Evolutionary conservation across 345 rosid species (phyloP), one percentile per base, ranked within the genome.

Genomic region (Eutrema yunnanense): DNA sequence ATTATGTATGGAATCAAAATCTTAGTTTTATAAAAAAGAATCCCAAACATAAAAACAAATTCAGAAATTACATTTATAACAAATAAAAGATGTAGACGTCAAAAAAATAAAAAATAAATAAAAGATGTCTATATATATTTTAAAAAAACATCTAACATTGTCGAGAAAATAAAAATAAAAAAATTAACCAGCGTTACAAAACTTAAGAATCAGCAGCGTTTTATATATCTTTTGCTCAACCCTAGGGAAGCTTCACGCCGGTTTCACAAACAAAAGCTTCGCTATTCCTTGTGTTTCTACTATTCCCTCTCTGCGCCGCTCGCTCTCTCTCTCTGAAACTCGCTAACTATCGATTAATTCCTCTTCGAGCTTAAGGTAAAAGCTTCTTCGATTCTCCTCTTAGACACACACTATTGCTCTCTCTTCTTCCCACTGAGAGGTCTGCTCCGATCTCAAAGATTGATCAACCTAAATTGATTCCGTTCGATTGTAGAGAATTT

Each of bases 201-300:
- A 26, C 9, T 9, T 9, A 0, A 19, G 30, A 61, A 42, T 43
- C 26, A 13, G 63, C 11, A 10, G 41, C 43, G 62, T 37, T 37
- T 32, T 3, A 13, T 32, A 3, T 14, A 8, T 16, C 2, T 6
- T 26, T 59, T 37, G 46, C 47, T n/a, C 43, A 65, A 73, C 76
- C 76, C 71, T 73, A 73, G 43, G 11, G 43, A 73, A 46, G 30
- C 48, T 52, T 52, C 30, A 62, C 76, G 76, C 48, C 62, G 56
- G 63, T 43, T 72, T 71, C 11, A 5, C 65, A 44, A 48, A 48
- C 5, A 16, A 11, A 36, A 69, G 48, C 66, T 59, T 36, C 1
- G 74, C 38, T 37, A 4, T 30, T 50, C 22, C 1, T 61, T 14
- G n/a, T 30, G 9, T 30, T 6, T 65, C 13, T 9, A 26, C 42